phyloP scores from a whole-genome alignment of 495 filamentous ascomycete genomes.

The Penicillium turbatum region DNA sequence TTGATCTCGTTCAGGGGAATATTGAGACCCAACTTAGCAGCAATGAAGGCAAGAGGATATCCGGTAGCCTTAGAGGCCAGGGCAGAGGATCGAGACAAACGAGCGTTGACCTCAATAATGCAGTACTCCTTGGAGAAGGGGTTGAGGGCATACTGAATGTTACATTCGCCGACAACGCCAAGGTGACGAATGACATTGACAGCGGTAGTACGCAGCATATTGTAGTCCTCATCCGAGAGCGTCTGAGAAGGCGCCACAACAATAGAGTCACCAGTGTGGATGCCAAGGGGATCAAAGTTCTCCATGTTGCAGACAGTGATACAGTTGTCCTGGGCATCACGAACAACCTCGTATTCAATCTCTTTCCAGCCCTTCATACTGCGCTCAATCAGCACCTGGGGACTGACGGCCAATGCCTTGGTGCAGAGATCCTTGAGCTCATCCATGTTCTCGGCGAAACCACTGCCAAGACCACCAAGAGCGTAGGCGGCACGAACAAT shows the following conservation, averaged over 20 bases:
- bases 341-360: constrained; percentile 97
- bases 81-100: constrained; percentile 92
- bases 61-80: constrained; percentile 97
- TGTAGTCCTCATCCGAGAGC: constrained; percentile 95
- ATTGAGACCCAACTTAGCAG: constrained; percentile 88
- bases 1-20: constrained; percentile 96
- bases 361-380: constrained; percentile 99
- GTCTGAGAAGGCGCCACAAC: constrained; percentile 97
- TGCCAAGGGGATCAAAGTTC: constrained; percentile 97
- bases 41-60: constrained; percentile 93
- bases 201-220: constrained; percentile 97
- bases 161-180: constrained; percentile 96
- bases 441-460: constrained; percentile 88
- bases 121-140: constrained; percentile 96
- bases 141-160: constrained; percentile 97
- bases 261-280: constrained; percentile 97
- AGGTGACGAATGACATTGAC: constrained; percentile 98
- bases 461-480: constrained; percentile 89
- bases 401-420: constrained; percentile 90
- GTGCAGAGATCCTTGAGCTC: constrained; percentile 87
- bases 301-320: constrained; percentile 99
- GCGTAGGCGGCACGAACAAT: constrained; percentile 97
- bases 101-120: constrained; percentile 98
- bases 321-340: constrained; percentile 94
- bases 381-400: constrained; percentile 91